phyloP scores from a whole-genome alignment of 495 filamentous ascomycete species.

The Xanthoparmelia taractica region DNA sequence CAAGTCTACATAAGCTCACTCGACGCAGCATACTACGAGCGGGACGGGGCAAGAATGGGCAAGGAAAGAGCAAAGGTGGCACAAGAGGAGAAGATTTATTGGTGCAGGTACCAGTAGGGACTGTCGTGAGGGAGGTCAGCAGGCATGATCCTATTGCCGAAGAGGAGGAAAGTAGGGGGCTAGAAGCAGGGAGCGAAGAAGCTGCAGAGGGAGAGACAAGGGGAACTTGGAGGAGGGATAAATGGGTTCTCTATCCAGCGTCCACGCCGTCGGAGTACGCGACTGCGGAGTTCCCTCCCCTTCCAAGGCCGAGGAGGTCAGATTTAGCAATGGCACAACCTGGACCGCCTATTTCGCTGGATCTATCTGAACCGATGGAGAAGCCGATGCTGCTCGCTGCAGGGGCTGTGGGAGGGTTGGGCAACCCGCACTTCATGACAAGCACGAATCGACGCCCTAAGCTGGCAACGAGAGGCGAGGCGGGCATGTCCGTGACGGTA shows the following conservation, averaged over 20 bases:
- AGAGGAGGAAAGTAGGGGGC: constrained; percentile 39
- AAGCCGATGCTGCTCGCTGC: constrained; percentile 82
- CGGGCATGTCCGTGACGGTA: constrained; percentile 65
- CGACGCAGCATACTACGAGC: constrained; percentile 70
- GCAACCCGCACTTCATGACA: constrained; percentile 86
- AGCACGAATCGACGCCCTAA: constrained; percentile 62
- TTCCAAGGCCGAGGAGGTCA: constrained; percentile 48
- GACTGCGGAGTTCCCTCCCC: constrained; percentile 50
- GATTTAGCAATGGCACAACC: constrained; percentile 56
- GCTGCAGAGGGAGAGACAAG: constrained; percentile 22
- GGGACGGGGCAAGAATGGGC: constrained; percentile 71
- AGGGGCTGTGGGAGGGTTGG: constrained; percentile 80
- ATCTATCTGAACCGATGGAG: constrained; percentile 73
- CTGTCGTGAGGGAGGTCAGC: constrained; percentile 73
- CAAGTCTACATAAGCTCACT: constrained; percentile 84
- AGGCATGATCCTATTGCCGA: constrained; percentile 70
- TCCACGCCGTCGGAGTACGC: constrained; percentile 59
- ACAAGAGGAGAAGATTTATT: constrained; percentile 78
- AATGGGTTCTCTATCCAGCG: constrained; percentile 81
- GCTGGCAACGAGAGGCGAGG: constrained; percentile 80
- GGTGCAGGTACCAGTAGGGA: constrained; percentile 86
- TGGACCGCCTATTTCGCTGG: constrained; percentile 63
- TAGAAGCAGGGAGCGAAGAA: constrained; percentile 27
- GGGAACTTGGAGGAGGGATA: constrained; percentile 45
- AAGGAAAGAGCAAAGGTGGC: constrained; percentile 73